Evolutionary conservation across 805 yeast species (phyloP).

Genomic region (Saccharomycopsis malanga): DNA sequence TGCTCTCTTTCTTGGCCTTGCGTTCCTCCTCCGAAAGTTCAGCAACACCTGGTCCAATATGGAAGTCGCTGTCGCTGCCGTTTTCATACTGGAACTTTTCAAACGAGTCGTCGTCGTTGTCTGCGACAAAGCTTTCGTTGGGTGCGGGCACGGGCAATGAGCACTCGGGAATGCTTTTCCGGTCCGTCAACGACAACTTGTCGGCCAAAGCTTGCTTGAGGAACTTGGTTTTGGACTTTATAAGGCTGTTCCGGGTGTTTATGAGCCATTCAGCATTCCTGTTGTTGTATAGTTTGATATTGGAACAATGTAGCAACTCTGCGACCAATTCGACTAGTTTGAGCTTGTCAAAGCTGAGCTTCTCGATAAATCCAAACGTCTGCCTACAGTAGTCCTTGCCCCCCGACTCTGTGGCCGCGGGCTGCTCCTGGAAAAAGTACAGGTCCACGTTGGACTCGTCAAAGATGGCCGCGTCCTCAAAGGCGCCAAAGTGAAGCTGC

Average conservation of each 20-base stretch:
- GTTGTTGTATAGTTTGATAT: conserved; percentile 88
- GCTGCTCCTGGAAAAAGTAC: conserved; percentile 16
- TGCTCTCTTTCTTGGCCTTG: conserved; percentile 14
- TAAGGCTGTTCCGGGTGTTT: conserved; percentile 52
- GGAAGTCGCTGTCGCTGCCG: conserved; percentile 16
- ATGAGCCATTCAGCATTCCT: conserved; percentile 63
- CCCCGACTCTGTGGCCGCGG: background rate
- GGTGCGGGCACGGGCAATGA: conserved; percentile 61
- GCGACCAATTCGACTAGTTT: conserved; percentile 89
- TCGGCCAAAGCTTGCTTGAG: conserved; percentile 19
- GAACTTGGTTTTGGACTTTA: conserved; percentile 23
- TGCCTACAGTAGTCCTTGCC: conserved; percentile 14
- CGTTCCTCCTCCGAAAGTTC: conserved; percentile 12
- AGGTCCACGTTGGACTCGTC: conserved; percentile 6
- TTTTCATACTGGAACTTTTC: conserved; percentile 22
- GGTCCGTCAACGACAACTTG: conserved; percentile 31
- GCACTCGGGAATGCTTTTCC: conserved; percentile 24
- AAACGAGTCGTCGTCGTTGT: conserved; percentile 21
- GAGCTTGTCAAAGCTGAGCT: conserved; percentile 80
- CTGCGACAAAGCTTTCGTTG: conserved; percentile 42
- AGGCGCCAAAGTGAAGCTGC: conserved; percentile 18
- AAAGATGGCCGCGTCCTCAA: conserved; percentile 11
- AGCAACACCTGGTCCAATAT: conserved; percentile 14
- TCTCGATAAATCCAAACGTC: conserved; percentile 20
- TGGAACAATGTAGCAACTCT: conserved; percentile 90